Base-by-base conservation (phyloP, 169 alveolate genomes). In the Besnoitia besnoiti region DNA sequence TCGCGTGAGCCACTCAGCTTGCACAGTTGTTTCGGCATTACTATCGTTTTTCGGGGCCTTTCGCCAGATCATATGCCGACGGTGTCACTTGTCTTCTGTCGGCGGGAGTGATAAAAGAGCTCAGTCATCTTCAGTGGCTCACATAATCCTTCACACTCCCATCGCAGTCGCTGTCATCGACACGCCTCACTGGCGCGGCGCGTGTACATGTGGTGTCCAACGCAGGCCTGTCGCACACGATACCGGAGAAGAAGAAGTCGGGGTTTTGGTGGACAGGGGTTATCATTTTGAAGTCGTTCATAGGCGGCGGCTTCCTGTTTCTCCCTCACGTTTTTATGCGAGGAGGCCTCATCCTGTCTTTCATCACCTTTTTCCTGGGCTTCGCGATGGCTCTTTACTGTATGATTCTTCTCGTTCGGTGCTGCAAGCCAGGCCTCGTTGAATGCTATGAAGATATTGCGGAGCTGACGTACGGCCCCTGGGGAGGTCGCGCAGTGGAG, bases 251-350 rank as follows among this genome's bases (percentile, higher is more conserved):
- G 44, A 35, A 35, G 19, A 67, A 67, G 44, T 33, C 80, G 44
- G 80, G 80, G 8, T n/a, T 67, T 67, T n/a, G 3, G 39, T 30
- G 47, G 44, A 67, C 80, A 42, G 80, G 44, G 2, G 80, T n/a
- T 8, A n/a, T 67, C 80, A 67, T 67, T 16, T n/a, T 67, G 44
- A 67, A 67, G 44, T 67, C 80, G 7, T 67, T n/a, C 80, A 33
- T 67, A 1, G 80, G 80, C 10, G 80, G 80, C 46, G 44, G 47
- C 10, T 67, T 67, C n/a, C 80, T 67, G 24, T 67, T 67, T n/a
- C 80, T 67, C 80, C 80, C 80, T 16, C 80, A 67, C 80, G 80
- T 67, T 7, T 30, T 67, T n/a, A 67, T 67, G 39, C 39, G 44
- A 35, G 80, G 47, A 5, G 80, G 80, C 24, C 80, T 67, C 46